phyloP scores from a whole-genome alignment of 2,329 filamentous ascomycete genomes.

The Diaporthe vaccinii region DNA sequence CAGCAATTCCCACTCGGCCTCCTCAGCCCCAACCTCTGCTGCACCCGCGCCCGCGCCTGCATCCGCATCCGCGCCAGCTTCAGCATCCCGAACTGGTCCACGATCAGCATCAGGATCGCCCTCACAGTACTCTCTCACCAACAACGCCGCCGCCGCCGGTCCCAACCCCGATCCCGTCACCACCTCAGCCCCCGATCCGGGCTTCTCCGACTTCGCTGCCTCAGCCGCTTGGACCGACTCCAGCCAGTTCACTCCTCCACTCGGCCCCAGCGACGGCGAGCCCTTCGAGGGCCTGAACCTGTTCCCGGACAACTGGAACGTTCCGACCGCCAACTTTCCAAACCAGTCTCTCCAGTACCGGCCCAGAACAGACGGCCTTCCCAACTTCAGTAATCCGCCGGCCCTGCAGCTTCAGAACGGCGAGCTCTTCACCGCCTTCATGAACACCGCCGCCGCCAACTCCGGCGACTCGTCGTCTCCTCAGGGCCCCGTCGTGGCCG shows the following conservation, averaged over 20 bases:
- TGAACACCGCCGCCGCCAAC: slow-evolving; percentile 45
- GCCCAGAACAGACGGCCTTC: slow-evolving; percentile 25
- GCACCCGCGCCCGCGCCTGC: slow-evolving; percentile 33
- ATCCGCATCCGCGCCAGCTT: slow-evolving; percentile 36
- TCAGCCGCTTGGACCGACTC: slow-evolving; percentile 37
- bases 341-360: slow-evolving; percentile 39
- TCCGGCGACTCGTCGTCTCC: slow-evolving; percentile 47
- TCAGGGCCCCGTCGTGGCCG: slow-evolving; percentile 49
- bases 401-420: slow-evolving; percentile 16
- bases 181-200: slow-evolving; percentile 34
- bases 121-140: slow-evolving; percentile 30
- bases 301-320: slow-evolving; percentile 40
- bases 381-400: slow-evolving; percentile 10
- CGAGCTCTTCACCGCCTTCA: slow-evolving; percentile 40
- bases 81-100: slow-evolving; percentile 19
- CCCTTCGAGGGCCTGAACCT: slow-evolving; percentile 37
- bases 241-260: slow-evolving; percentile 40
- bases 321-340: slow-evolving; percentile 38
- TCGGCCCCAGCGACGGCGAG: slow-evolving; percentile 37
- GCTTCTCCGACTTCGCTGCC: slow-evolving; percentile 35
- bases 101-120: slow-evolving; percentile 34
- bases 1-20: slow-evolving; percentile 37
- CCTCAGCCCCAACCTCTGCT: slow-evolving; percentile 38
- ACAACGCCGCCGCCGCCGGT: slow-evolving; percentile 24
- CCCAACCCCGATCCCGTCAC: slow-evolving; percentile 31